Evolutionary conservation across 1,284 basidiomycete species (phyloP).

Genomic region (Lentinula novae-zelandiae): DNA sequence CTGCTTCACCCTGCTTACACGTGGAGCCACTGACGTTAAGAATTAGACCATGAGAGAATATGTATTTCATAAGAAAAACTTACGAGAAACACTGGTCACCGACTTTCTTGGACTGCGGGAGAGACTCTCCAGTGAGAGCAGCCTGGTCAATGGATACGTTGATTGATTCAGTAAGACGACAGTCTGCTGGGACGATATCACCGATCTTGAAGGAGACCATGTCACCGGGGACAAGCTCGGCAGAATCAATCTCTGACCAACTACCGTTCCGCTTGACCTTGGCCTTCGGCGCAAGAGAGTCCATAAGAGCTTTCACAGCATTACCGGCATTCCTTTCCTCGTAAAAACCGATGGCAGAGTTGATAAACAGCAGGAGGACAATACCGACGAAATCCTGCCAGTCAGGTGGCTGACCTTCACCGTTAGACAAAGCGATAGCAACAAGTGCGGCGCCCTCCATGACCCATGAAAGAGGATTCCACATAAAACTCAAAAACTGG

Average conservation of each 20-base stretch:
- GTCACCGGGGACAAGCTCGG: slow-evolving; percentile 89
- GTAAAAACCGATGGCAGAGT: slow-evolving; percentile 97
- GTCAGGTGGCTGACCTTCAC: slow-evolving; percentile 82
- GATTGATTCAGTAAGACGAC: slow-evolving; percentile 91
- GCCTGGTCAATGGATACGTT: slow-evolving; percentile 97
- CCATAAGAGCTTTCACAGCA: slow-evolving; percentile 99
- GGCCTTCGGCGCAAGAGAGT: slow-evolving; percentile 97
- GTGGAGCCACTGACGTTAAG: slow-evolving; percentile 72
- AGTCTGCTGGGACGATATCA: slow-evolving; percentile 94
- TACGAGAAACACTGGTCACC: slow-evolving; percentile 96
- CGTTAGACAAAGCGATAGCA: slow-evolving; percentile 95
- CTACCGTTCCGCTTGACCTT: slow-evolving; percentile 81
- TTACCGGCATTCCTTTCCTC: slow-evolving; percentile 97
- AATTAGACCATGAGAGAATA: slow-evolving; percentile 14
- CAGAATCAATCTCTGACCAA: slow-evolving; percentile 88
- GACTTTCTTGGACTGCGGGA: slow-evolving; percentile 86
- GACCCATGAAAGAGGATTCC: slow-evolving; percentile 99
- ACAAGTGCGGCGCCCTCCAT: slow-evolving; percentile 98
- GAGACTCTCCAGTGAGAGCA: slow-evolving; percentile 93
- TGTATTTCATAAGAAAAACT: slow-evolving; percentile 29
- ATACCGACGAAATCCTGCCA: slow-evolving; percentile 99
- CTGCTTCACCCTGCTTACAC: slow-evolving; percentile 96
- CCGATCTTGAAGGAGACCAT: slow-evolving; percentile 97
- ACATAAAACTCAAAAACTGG: slow-evolving; percentile 96
- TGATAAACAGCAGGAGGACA: slow-evolving; percentile 87